These are phyloP conservation scores for Huntiella moniliformis DNA, from an alignment of 2,329 filamentous ascomycete species.

Conservation along the genomic window DNA sequence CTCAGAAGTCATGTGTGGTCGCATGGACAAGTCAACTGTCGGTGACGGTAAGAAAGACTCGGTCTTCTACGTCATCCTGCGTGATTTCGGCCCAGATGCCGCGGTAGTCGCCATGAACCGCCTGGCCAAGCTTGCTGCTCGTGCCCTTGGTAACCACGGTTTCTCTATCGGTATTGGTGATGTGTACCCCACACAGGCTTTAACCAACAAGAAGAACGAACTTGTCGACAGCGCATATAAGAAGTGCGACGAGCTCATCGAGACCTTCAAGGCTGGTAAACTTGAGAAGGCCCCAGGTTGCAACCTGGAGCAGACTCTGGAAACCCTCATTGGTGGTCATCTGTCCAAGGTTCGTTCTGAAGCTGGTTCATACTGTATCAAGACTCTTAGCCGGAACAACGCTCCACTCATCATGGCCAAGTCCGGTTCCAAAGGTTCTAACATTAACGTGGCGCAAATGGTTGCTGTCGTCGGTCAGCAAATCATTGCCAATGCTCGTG, in stretches of 20 bases:
- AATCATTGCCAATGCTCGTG: conserved; percentile 85
- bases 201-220: conserved; percentile 54
- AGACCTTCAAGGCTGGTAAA: conserved; percentile 59
- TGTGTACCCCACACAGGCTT: conserved; percentile 60
- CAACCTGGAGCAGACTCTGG: conserved; percentile 78
- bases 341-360: conserved; percentile 81
- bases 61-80: conserved; percentile 87
- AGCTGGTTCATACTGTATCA: conserved; percentile 79
- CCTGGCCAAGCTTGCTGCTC: conserved; percentile 72
- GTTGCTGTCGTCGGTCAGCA: conserved; percentile 93
- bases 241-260: conserved; percentile 67
- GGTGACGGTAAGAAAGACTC: conserved; percentile 95
- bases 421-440: conserved; percentile 89
- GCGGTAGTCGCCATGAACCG: conserved; percentile 88
- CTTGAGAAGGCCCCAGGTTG: conserved; percentile 76
- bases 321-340: conserved; percentile 78
- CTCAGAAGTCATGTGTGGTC: conserved; percentile 91
- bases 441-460: conserved; percentile 98
- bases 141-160: conserved; percentile 73
- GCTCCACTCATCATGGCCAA: conserved; percentile 92
- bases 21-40: conserved; percentile 97
- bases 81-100: conserved; percentile 81
- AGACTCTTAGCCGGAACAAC: conserved; percentile 77
- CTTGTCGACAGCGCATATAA: conserved; percentile 64
- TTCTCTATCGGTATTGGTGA: conserved; percentile 95